These are phyloP conservation scores for Cutaneotrichosporon sp. DNA, from an alignment of 1,284 basidiomycete genomes.

Conservation along the genomic window DNA sequence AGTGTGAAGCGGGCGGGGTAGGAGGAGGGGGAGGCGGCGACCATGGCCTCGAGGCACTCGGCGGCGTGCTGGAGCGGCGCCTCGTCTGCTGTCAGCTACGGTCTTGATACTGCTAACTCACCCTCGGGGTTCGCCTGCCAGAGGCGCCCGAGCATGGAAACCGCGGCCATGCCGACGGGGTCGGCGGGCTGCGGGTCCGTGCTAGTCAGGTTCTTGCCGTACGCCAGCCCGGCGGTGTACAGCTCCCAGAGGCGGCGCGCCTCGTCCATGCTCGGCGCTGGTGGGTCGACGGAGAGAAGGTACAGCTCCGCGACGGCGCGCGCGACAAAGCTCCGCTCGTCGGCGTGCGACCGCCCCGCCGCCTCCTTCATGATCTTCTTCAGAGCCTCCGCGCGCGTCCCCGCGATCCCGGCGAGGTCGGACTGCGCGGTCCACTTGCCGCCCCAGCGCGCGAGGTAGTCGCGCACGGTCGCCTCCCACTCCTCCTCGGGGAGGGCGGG, in stretches of 20 bases:
- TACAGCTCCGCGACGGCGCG: slow-evolving; percentile 32
- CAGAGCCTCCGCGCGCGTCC: slow-evolving; percentile 16
- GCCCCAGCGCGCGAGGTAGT: slow-evolving; percentile 43
- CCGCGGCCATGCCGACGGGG: slow-evolving; percentile 34
- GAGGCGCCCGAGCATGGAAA: slow-evolving; percentile 29
- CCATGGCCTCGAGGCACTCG: slow-evolving; percentile 29
- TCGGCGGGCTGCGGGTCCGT: slow-evolving; percentile 47
- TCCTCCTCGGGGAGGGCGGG: slow-evolving; percentile 19
- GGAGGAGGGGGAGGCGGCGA: slow-evolving; percentile 27
- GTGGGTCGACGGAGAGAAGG: slow-evolving; percentile 19
- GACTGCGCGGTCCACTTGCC: slow-evolving; percentile 35
- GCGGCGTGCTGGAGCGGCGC: slow-evolving; percentile 28
- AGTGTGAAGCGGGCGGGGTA: slow-evolving; percentile 35
- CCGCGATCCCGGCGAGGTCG: slow-evolving; percentile 37
- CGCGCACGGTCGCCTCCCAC: slow-evolving; percentile 28
- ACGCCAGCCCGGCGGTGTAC: slow-evolving; percentile 36
- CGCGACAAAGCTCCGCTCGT: slow-evolving; percentile 29
- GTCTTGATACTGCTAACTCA: neutral
- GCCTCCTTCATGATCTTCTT: slow-evolving; percentile 13
- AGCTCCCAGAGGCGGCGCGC: slow-evolving; percentile 33
- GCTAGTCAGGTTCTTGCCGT: slow-evolving; percentile 38
- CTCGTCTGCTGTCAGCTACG: slow-evolving; percentile 14
- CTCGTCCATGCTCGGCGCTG: slow-evolving; percentile 20
- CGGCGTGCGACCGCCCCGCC: slow-evolving; percentile 23
- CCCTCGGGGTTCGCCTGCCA: slow-evolving; percentile 20